Evolutionary conservation across 805 yeast genomes (phyloP), one percentile per base, ranked within the genome.

Genomic region (Kodamaea jinghongensis): DNA sequence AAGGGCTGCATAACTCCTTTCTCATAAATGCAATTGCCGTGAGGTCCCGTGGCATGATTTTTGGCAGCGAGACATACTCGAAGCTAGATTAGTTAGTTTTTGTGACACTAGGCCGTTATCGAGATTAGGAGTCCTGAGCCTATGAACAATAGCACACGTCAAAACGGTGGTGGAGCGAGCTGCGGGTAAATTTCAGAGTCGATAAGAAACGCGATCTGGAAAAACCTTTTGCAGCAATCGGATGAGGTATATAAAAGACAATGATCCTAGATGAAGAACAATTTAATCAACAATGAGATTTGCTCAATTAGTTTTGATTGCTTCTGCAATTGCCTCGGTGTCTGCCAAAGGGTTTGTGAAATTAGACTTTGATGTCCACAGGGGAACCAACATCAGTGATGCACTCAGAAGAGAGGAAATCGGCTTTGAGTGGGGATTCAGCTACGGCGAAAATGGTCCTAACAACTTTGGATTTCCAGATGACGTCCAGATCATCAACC

Each of bases 341-440:
- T n/a, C 9, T n/a, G 36, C 28, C 15, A 54, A 54, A 35, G 58
- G 58, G 4, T 51, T 50, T 38, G 41, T 44, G 26, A 52, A 53
- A 35, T 23, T 54, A 17, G 54, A 52, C 37, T 58, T 58, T 36
- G 52, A 50, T 39, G 54, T 58, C 28, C 43, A 51, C 34, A 45
- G 45, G 12, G 60, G 60, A 15, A 17, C 33, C 12, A 44, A 47
- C 10, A 36, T 55, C 22, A 27, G 34, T 3, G 44, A 45, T 16
- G 60, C 55, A 10, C 32, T 52, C 27, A 9, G 37, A 20, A 33
- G 44, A 28, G 42, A 45, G 36, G 28, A 49, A 9, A 36, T 39
- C 9, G 43, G 44, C 36, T 28, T 50, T 14, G 41, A 46, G 10
- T 7, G 33, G 15, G 34, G 17, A 11, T 10, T 25, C 15, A 22